Base-by-base conservation (phyloP, 2,329 filamentous ascomycete genomes). In the Myriosclerotinia scirpicola region DNA sequence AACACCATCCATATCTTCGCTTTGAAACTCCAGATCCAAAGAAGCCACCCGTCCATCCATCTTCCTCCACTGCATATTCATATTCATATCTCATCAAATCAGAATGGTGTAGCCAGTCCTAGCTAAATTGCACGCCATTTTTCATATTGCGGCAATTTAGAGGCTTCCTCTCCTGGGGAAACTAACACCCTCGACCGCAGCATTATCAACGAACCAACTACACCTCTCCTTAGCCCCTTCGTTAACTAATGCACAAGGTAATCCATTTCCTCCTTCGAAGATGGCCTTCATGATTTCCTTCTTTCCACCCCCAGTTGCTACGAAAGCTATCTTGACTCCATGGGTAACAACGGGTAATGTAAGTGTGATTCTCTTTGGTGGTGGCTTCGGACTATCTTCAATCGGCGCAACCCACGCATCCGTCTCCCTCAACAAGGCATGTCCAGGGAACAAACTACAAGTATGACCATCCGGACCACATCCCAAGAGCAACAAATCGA, bases 401-500 rank as follows among this genome's bases (percentile, higher is more conserved):
- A 97, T 96, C 55, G 92, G 87, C 17, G 93, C 90, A 54, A 98
- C 92, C 95, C 95, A 99, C 64, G 94, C 92, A 74, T 88, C 89
- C 46, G 86, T 86, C 81, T 98, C 94, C 71, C 93, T 88, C 72
- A 98, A 85, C 64, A 98, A 85, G 67, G 89, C 86, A 77, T 97
- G 94, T 65, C 90, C 90, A 6, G 95, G 95, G 83, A 99, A 99
- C 63, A 99, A 83, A 74, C 90, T 95, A 87, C 95, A 98, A 44
- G 95, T 98, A 81, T 99, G 95, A 63, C 95, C 95, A 78, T 98
- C 95, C 17, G 95, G 94, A 0, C 95, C 95, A 77, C 92, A 96
- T 74, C 95, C 95, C 53, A 99, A 87, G 53, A 99, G 86, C 65
- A 99, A 84, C 64, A 99, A 86, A 78, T 99, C 95, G 78, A 98